These are phyloP conservation scores for Millerago galiae DNA, from an alignment of 805 yeast species.

Conservation along the genomic window DNA sequence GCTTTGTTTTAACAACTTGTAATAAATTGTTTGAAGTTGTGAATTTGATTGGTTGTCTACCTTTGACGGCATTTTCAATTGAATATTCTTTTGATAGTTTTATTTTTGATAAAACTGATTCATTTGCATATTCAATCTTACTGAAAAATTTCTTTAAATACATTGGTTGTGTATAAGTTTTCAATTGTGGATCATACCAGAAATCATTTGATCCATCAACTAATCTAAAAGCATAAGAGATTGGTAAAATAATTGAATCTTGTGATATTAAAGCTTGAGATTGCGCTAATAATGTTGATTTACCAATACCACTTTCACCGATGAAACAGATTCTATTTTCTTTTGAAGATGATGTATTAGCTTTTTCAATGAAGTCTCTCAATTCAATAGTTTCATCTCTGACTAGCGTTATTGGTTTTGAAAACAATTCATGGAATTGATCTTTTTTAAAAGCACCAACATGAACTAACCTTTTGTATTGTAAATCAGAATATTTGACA, in stretches of 20 bases:
- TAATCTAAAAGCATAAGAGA: slow-evolving; percentile 54
- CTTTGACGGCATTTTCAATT: slow-evolving; percentile 28
- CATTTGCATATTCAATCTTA: slow-evolving; percentile 44
- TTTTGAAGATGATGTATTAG: slow-evolving; percentile 27
- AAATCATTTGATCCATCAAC: slow-evolving; percentile 74
- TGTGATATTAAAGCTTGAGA: slow-evolving; percentile 49
- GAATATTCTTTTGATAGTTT: slow-evolving; percentile 28
- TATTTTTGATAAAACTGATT: slow-evolving; percentile 29
- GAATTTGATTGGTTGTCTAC: slow-evolving; percentile 25
- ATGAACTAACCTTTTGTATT: slow-evolving; percentile 38
- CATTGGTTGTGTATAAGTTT: slow-evolving; percentile 73
- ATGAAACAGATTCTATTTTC: slow-evolving; percentile 48
- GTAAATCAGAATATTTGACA: slow-evolving; percentile 32
- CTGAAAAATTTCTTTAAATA: slow-evolving; percentile 52
- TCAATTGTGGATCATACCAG: slow-evolving; percentile 41
- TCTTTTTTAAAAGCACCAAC: slow-evolving; percentile 61
- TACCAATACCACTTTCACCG: slow-evolving; percentile 77
- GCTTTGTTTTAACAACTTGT: slow-evolving; percentile 38
- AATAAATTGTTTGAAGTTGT: slow-evolving; percentile 29
- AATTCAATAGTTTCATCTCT: slow-evolving; percentile 41
- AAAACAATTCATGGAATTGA: slow-evolving; percentile 64
- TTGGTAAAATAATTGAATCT: slow-evolving; percentile 48
- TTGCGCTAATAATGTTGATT: slow-evolving; percentile 67
- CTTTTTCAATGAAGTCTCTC: slow-evolving; percentile 31
- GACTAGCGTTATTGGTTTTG: slow-evolving; percentile 52